These are phyloP conservation scores for Pestalotiopsis sp. DNA, from an alignment of 2,329 filamentous ascomycete genomes.

Conservation along the genomic window DNA sequence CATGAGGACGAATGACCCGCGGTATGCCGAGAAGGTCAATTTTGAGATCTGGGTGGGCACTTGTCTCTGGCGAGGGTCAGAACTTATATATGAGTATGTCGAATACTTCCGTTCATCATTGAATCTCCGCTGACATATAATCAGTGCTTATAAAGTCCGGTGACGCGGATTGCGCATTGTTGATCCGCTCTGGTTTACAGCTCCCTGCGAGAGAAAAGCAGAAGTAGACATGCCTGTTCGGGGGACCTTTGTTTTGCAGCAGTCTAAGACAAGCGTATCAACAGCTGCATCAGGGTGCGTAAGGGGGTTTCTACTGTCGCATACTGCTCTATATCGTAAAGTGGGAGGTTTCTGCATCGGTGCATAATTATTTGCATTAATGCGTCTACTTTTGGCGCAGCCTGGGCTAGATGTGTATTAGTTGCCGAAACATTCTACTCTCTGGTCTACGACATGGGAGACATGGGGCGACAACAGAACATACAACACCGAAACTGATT, in stretches of 20 bases:
- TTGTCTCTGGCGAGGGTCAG: conserved; percentile 29
- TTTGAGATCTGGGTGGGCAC: conserved; percentile 31
- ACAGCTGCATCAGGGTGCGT: background rate
- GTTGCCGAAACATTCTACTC: background rate
- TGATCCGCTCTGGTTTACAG: too few species aligned
- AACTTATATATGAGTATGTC: conserved; percentile 32
- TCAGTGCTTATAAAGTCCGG: conserved; percentile 7
- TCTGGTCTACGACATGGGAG: background rate
- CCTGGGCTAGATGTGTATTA: background rate
- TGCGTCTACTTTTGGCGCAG: background rate
- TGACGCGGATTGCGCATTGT: background rate
- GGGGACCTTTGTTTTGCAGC: background rate
- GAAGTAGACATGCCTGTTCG: too few species aligned
- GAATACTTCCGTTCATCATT: background rate
- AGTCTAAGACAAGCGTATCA: background rate
- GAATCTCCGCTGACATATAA: background rate
- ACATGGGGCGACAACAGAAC: background rate
- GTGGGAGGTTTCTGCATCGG: background rate
- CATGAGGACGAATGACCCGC: conserved; percentile 31
- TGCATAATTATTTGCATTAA: background rate
- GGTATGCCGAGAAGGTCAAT: conserved; percentile 31
- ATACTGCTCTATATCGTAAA: too few species aligned
- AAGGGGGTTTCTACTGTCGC: too few species aligned
- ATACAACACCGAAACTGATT: background rate
- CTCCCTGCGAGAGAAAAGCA: too few species aligned